Evolutionary conservation across 257 asterid species (phyloP), one percentile per base, ranked within the genome.

Genomic region (Henckelia pumila): DNA sequence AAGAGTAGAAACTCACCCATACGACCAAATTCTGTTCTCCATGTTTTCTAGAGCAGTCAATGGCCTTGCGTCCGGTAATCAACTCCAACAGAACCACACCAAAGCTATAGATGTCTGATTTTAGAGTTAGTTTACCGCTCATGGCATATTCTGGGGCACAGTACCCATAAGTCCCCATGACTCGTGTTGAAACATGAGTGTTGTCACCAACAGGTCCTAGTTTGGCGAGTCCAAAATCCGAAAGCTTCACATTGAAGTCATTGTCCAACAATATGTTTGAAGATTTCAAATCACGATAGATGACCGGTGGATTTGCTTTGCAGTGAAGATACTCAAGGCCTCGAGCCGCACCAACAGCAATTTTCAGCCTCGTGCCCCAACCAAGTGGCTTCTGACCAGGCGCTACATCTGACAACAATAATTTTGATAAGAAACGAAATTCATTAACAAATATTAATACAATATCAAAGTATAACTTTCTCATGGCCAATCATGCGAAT

Each of bases 111-210:
- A 88, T 84, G 64, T 88, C 95, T 0, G 95, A 88, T 74, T 86
- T 88, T 20, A 86, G 56, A 17, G 93, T 82, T 56, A 88, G 73
- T 61, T 83, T 83, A 2, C 95, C 95, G 50, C 95, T 85, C 95
- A 88, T 88, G 33, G 95, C 95, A 17, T 85, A 88, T 33, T 88
- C 95, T 0, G 95, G 95, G 24, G 95, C 95, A 56, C 95, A 88
- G 44, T 88, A 88, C 24, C 95, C 95, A 23, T 88, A 88, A 2
- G 95, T 88, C 30, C 95, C 95, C 92, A 88, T 85, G 37, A 88
- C 92, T 23, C 95, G 80, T 3, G 92, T 88, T 3, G 95, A 85
- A 29, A 88, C 92, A 26, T 88, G 95, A 2, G 92, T 88, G 55
- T 88, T 83, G 73, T 88, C 92, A 0, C 95, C 95, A 24, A 88